These are phyloP conservation scores for Thinopyrum elongatum DNA, from an alignment of 176 grass and related monocot genomes.

Conservation along the genomic window DNA sequence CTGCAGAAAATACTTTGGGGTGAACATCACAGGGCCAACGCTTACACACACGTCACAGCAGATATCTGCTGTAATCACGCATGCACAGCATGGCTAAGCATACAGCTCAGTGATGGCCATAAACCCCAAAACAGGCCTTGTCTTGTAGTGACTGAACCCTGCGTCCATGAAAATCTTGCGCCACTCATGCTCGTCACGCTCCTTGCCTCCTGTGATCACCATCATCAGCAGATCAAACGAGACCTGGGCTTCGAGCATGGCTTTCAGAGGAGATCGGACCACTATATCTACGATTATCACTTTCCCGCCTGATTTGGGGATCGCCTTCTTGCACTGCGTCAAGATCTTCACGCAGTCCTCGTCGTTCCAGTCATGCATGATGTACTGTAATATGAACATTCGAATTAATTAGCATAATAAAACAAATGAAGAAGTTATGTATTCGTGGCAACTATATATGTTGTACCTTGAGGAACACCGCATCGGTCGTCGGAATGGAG, in stretches of 20 bases:
- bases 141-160: constrained; percentile 29
- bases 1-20: no score
- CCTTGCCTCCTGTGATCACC: constrained; percentile 34
- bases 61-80: background rate
- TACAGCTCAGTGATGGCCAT: constrained; percentile 39
- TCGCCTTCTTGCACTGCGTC: constrained; percentile 32
- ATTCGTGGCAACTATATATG: background rate
- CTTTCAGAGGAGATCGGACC: background rate
- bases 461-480: constrained; percentile 32
- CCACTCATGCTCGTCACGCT: constrained; percentile 46
- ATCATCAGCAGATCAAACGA: constrained; percentile 39
- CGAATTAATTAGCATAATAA: background rate
- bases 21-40: background rate
- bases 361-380: constrained; percentile 43
- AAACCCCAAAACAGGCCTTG: constrained; percentile 3
- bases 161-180: constrained; percentile 36
- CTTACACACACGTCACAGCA: background rate
- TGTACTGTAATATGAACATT: constrained; percentile 1
- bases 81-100: background rate
- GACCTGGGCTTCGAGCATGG: constrained; percentile 21
- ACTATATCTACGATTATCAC: constrained; percentile 47
- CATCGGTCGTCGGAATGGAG: constrained; percentile 29
- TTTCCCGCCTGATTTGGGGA: constrained; percentile 28
- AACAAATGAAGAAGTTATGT: no score
- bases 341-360: constrained; percentile 48